Evolutionary conservation across 2,329 filamentous ascomycete species (phyloP), one percentile per base, ranked within the genome.

Genomic region (Claviceps citrina): DNA sequence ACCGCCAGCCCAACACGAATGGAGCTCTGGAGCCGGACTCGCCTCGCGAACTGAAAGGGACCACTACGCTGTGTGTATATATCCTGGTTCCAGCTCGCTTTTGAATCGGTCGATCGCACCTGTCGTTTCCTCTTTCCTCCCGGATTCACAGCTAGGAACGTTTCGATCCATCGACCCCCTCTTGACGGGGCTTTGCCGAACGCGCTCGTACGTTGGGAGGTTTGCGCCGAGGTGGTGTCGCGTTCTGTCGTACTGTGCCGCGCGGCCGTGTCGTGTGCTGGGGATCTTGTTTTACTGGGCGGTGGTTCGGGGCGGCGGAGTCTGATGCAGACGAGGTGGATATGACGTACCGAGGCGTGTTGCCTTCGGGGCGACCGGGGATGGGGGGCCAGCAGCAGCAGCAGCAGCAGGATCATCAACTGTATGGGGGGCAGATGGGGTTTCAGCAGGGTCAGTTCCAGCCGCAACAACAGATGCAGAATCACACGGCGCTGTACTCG

Each of bases 311-410:
- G n/a, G n/a, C 15, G 16, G 22, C 12, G 5, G 8, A 42, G 40
- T 42, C 45, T 45, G 42, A 48, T 46, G 46, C 46, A 39, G 46
- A 45, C 33, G 31, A 44, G 43, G 39, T 46, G 42, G 57, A 49
- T 47, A 61, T 65, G 57, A 61, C 53, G 49, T 60, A 56, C 51
- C 50, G 51, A 46, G 54, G 54, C 49, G 42, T 46, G 38, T 46
- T 54, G 51, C 52, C 52, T 43, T 43, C 52, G 42, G 52, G 51
- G 46, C 51, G 50, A 42, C 37, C 39, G 44, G 50, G 51, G 41
- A 59, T 50, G 32, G 47, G 46, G 47, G 52, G 50, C 49, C 49
- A 55, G 38, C 42, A 34, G 13, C 49, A 52, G 39, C 49, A 54
- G 42, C 42, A 39, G 35, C 30, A 37, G 20, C 40, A 43, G 7